Base-by-base conservation (phyloP, 73 alveolate species). In the Paramecium caudatum region DNA sequence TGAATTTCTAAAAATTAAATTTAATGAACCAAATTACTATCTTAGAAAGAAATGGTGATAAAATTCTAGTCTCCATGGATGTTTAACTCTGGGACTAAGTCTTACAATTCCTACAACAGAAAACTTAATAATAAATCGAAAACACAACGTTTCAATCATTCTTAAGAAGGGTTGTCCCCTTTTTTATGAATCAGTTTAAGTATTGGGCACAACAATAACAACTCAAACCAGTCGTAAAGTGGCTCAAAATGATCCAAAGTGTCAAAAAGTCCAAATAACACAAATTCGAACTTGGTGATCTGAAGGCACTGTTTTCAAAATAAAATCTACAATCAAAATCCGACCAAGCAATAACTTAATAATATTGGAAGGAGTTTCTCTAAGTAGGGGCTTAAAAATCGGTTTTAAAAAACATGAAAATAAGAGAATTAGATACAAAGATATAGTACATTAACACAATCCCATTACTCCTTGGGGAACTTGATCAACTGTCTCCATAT, bases 231-330 rank as follows among this genome's bases (percentile, higher is more conserved):
- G 70, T 49, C 10, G 70, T 49, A 4, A 49, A 49, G 17, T 49
- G 25, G 19, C 0, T 49, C 6, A 49, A 49, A 49, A 4, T 21
- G 5, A 30, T 49, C 70, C 17, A 49, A 15, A 49, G 3, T 21
- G 8, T 4, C 25, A 49, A 49, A 19, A 34, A 49, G 25, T 49
- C 70, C 8, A 6, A 49, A 16, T 49, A 49, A 8, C 17, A 49
- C 19, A 49, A 49, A 16, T 49, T 49, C 25, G 70, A 49, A 15
- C 25, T 49, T 21, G 70, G 70, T 21, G 70, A 49, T 49, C 70
- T 49, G 5, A 49, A 49, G 25, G 23, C 17, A 8, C 17, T 49
- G 5, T 49, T 49, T 15, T 6, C 70, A 13, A 49, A 49, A 6
- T 4, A 49, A 49, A 1, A 49, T 13, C 8, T 15, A 49, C 17